Percentiles rank a stretch among this genome's conserved stretches.
Evolutionary conservation across 2,329 filamentous ascomycete genomes (phyloP).

Genomic region (Chrysoporthe puriensis): DNA sequence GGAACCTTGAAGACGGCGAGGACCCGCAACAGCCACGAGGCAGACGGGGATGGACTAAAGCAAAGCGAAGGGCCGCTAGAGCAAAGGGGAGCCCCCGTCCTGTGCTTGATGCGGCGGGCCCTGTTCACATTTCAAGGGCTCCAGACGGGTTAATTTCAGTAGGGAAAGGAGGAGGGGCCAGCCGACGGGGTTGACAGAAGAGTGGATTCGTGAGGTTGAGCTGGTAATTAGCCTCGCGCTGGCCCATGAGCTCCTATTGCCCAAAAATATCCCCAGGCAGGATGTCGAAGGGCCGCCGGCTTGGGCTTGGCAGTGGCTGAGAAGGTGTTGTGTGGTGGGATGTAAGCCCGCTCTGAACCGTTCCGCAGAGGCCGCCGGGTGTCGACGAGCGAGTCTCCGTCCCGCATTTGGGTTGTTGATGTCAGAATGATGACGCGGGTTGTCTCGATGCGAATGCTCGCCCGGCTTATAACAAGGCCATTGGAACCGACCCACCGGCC

Average conservation of each 20-base stretch:
- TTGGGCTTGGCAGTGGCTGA: not conserved
- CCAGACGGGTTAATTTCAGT: not conserved
- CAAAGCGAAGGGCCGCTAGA: not conserved
- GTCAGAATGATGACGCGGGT: conserved; percentile 4
- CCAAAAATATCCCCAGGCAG: not conserved
- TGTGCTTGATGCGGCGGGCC: conserved; percentile 10
- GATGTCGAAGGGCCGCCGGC: not conserved
- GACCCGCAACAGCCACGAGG: conserved; percentile 18
- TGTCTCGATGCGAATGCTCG: not conserved
- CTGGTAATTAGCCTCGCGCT: not conserved
- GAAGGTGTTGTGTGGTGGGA: not conserved
- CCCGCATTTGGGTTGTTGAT: conserved; percentile 1
- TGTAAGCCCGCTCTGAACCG: not conserved
- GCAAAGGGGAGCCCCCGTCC: not conserved
- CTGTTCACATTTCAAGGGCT: conserved; percentile 1
- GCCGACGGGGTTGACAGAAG: not conserved
- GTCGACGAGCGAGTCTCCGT: not conserved
- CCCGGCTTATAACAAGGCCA: not conserved
- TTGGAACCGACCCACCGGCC: too few species aligned
- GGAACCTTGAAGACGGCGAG: not conserved
- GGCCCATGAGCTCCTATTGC: not conserved
- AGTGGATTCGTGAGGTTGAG: not conserved
- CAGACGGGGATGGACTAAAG: conserved; percentile 15
- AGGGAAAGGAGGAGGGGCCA: not conserved
- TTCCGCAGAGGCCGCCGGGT: not conserved